Evolutionary conservation across 495 filamentous ascomycete genomes (phyloP).

Genomic region (Trichoderma erinaceum): DNA sequence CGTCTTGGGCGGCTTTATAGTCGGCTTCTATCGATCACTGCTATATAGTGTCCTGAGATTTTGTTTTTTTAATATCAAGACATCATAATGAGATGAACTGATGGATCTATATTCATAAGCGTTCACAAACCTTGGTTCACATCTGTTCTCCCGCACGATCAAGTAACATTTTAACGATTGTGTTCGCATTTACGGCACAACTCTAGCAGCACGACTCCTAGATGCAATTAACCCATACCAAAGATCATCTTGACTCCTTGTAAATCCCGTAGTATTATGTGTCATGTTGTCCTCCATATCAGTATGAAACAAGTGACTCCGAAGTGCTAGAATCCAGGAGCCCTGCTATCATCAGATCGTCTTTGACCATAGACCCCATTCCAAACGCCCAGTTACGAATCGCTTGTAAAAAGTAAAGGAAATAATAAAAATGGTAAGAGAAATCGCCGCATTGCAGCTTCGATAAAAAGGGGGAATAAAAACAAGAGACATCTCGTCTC

Average conservation of each 20-base stretch:
- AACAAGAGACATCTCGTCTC: not conserved
- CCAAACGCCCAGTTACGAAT: not conserved
- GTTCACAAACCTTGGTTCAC: not conserved
- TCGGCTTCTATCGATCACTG: conserved; percentile 11
- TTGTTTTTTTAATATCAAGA: not conserved
- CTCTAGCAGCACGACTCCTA: not conserved
- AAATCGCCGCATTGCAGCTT: not conserved
- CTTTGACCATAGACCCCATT: not conserved
- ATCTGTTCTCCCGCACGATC: no score
- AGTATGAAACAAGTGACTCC: not conserved
- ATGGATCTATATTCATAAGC: not conserved
- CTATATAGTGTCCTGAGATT: conserved; percentile 9
- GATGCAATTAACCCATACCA: not conserved
- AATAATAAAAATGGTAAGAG: not conserved
- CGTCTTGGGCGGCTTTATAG: conserved; percentile 8
- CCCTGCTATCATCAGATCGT: not conserved
- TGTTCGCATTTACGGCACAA: no score
- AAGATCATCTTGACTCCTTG: not conserved
- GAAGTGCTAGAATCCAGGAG: not conserved
- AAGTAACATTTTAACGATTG: no score
- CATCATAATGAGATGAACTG: not conserved
- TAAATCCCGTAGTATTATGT: not conserved
- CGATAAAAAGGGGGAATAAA: not conserved
- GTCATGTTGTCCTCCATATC: not conserved
- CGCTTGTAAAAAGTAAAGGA: not conserved